A percentile compares a stretch with the other conserved stretches of the same genome.
Conservation (phyloP, 805 yeast genomes). For the Schwanniomyces occidentalis region DNA sequence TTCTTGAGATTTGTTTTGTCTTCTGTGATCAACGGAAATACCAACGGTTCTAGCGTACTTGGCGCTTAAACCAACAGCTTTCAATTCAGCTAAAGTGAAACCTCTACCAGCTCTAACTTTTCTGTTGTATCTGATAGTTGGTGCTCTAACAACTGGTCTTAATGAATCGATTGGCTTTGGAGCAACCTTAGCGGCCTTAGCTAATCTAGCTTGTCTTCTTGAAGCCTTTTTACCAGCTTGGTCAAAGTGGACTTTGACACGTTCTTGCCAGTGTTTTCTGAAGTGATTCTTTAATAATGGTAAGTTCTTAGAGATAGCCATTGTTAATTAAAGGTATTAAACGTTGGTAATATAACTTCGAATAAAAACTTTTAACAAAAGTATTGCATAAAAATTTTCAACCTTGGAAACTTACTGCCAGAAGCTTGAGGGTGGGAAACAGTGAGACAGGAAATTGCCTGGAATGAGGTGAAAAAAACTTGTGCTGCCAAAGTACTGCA, state of each 20-base stretch:
- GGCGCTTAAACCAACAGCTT: constrained; percentile 90
- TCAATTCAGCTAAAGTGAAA: constrained; percentile 95
- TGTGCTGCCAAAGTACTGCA: neutral
- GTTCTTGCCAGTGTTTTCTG: constrained; percentile 99
- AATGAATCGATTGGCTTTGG: constrained; percentile 97
- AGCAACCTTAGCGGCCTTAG: constrained; percentile 92
- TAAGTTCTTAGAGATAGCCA: constrained; percentile 98
- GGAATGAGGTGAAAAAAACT: neutral
- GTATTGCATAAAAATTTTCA: neutral
- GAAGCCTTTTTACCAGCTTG: constrained; percentile 99
- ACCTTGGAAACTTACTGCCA: neutral
- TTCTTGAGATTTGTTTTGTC: constrained; percentile 97
- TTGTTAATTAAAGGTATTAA: constrained; percentile 19
- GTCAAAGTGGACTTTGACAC: constrained; percentile 99
- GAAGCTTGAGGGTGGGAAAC: neutral
- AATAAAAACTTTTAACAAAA: too few relatives aligned
- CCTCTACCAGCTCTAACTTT: constrained; percentile 99
- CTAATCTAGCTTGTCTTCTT: constrained; percentile 92
- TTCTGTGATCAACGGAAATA: constrained; percentile 99
- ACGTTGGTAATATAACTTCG: neutral
- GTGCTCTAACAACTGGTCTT: constrained; percentile 98
- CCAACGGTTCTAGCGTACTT: constrained; percentile 98
- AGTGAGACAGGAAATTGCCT: neutral
- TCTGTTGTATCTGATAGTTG: constrained; percentile 99
- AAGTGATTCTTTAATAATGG: constrained; percentile 99